Evolutionary conservation across 495 filamentous ascomycete genomes (phyloP).

Genomic region (Podospora tetraspora): DNA sequence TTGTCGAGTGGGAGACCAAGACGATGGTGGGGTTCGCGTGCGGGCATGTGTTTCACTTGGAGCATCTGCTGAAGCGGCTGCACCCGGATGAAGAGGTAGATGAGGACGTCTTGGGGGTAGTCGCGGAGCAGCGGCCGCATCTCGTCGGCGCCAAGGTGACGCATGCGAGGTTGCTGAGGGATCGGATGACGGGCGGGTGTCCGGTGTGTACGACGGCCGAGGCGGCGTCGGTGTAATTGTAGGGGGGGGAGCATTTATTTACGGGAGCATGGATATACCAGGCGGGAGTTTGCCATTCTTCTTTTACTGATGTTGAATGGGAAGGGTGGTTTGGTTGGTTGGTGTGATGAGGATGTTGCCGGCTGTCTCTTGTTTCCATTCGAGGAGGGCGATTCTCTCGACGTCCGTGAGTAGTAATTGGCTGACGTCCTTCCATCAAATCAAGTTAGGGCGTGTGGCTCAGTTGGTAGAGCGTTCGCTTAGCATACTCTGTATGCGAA

Average conservation of each 20-base stretch:
- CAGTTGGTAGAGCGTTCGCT: conserved; percentile 25
- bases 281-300: not conserved
- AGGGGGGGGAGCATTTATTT: not conserved
- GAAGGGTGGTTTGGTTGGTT: not conserved
- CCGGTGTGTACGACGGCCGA: conserved; percentile 48
- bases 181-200: conserved; percentile 65
- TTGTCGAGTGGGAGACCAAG: conserved; percentile 58
- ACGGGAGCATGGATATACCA: not conserved
- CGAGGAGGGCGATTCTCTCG: no score
- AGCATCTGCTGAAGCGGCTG: conserved; percentile 60
- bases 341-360: no score
- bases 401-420: not conserved
- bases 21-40: conserved; percentile 89
- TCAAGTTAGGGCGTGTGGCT: conserved; percentile 22
- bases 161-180: conserved; percentile 72
- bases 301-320: not conserved
- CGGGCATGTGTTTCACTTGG: conserved; percentile 84
- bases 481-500: conserved; percentile 22
- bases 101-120: conserved; percentile 22
- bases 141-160: conserved; percentile 80
- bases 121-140: conserved; percentile 38
- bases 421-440: not conserved
- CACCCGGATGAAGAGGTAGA: conserved; percentile 36
- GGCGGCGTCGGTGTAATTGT: conserved; percentile 1
- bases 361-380: not conserved